Evolutionary conservation across 768 basidiomycete genomes (phyloP), one percentile per base, ranked within the genome.

Genomic region (Glaciozyma antarctica): DNA sequence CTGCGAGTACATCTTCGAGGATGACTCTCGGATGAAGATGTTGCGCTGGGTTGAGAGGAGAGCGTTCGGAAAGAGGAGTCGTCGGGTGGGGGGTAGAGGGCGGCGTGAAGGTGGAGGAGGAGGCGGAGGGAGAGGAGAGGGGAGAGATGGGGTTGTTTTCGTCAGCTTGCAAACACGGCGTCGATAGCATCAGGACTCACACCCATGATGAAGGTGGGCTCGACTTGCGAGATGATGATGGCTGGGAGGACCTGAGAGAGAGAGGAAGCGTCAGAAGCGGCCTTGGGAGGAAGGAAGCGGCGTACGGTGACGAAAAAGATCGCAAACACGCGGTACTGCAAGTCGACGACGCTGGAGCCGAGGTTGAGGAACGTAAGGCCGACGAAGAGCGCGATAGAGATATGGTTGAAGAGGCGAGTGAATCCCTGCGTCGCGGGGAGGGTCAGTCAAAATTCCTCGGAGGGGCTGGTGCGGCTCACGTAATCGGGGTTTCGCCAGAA

Each of bases 401-500:
- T 79, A 66, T 87, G 85, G 21, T 86, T 82, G 75, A 88, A 89
- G 44, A 90, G 47, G 4, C 32, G 32, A 12, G 48, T 60, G 30
- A 48, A 60, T 10, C 55, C 55, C 38, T 41, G 55, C 26, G 41
- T 26, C 13, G 26, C 9, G 8, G 49, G 49, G 24, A 24, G 2
- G 13, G 51, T 52, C 51, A 52, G 51, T 16, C 30, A 9, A 10
- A 8, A 17, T 15, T 21, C 15, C 3, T 9, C 7, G 19, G 5
- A 22, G 51, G n/a, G 5, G 28, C 24, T 30, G 16, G 24, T 9
- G 24, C 16, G 51, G 16, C 26, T 77, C 30, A 88, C 83, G 75
- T 91, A 92, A 69, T 90, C 85, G 4, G 88, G 86, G 16, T 85
- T 87, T 59, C 90, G 80, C 87, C 88, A 91, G 10, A 90, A 77